Conservation (phyloP, 805 yeast genomes). For the Myxozyma kluyveri region DNA sequence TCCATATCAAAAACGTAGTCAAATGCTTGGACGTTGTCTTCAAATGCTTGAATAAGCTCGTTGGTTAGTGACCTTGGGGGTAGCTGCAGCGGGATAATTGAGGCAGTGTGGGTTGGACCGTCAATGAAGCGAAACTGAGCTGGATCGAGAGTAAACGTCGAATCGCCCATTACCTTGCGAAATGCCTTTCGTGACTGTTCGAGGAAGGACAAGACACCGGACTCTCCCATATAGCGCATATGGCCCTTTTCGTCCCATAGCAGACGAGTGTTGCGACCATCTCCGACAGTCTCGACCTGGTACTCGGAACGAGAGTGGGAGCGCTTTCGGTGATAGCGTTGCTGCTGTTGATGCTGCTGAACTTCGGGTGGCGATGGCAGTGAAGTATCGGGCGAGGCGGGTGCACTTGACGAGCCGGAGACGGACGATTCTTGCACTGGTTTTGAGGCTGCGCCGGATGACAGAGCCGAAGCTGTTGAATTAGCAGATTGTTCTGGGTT, state of each 20-base stretch:
- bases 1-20: slow-evolving; percentile 44
- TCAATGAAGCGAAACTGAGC: slow-evolving; percentile 42
- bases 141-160: slow-evolving; percentile 43
- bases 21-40: slow-evolving; percentile 43
- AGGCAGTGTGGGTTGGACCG: slow-evolving; percentile 36
- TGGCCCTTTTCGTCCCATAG: slow-evolving; percentile 43
- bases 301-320: slow-evolving; percentile 23
- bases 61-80: slow-evolving; percentile 39
- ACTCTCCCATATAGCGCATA: slow-evolving; percentile 45
- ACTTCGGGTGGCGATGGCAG: slow-evolving; percentile 18
- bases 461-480: background rate
- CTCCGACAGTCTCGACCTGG: slow-evolving; percentile 28
- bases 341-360: slow-evolving; percentile 23
- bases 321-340: slow-evolving; percentile 19
- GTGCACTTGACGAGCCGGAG: slow-evolving; percentile 8
- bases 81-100: slow-evolving; percentile 33
- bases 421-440: slow-evolving; percentile 1
- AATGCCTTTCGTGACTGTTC: slow-evolving; percentile 45
- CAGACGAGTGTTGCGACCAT: slow-evolving; percentile 35
- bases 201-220: slow-evolving; percentile 44
- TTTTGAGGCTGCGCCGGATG: background rate
- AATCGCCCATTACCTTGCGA: slow-evolving; percentile 36
- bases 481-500: slow-evolving; percentile 1
- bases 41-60: slow-evolving; percentile 39
- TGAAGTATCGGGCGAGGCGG: slow-evolving; percentile 17